Evolutionary conservation across 2,329 filamentous ascomycete genomes (phyloP), one percentile per base, ranked within the genome.

Genomic region (Colletotrichum camelliae): DNA sequence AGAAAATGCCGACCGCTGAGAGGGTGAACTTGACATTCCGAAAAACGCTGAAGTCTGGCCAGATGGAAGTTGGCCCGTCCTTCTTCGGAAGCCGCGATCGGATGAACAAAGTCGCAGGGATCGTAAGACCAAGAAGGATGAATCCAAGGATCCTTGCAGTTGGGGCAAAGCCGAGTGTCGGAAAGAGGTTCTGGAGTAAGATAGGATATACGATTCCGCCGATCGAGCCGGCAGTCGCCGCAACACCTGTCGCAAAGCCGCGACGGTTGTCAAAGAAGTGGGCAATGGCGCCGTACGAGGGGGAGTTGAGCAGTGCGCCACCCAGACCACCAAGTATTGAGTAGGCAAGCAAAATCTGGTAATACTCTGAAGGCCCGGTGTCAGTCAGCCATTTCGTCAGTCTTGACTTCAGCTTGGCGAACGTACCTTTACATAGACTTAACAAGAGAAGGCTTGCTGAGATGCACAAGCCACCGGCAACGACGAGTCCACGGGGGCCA

Each of bases 281-380:
- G 0, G 93, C 93, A 52, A 96, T 91, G 27, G 93, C 91, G 15
- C 93, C 92, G 77, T 97, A 90, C 0, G 94, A 91, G 0, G 95
- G 94, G 0, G 94, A 95, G 83, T 96, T 96, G 75, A 97, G 91
- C 58, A 96, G 87, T 1, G 93, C 94, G 3, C 93, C 93, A 15
- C 94, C 94, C 1, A 94, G 80, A 5, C 95, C 95, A 27, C 92
- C 92, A 3, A 96, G 83, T 1, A 97, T 86, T 1, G 94, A 94
- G 81, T 96, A 95, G 16, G 92, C 90, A 24, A 97, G 86, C 82
- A 97, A 90, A 81, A 97, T 96, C 67, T 97, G 94, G 88, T 94
- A 96, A 82, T 95, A 96, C 79, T 90, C 84, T 88, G 77, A 18
- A 29, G 31, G 16, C 76, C 24, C 8, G 2, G 1, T 5, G 39